Evolutionary conservation across 495 filamentous ascomycete genomes (phyloP), one percentile per base, ranked within the genome.

Genomic region (Halenospora varia): DNA sequence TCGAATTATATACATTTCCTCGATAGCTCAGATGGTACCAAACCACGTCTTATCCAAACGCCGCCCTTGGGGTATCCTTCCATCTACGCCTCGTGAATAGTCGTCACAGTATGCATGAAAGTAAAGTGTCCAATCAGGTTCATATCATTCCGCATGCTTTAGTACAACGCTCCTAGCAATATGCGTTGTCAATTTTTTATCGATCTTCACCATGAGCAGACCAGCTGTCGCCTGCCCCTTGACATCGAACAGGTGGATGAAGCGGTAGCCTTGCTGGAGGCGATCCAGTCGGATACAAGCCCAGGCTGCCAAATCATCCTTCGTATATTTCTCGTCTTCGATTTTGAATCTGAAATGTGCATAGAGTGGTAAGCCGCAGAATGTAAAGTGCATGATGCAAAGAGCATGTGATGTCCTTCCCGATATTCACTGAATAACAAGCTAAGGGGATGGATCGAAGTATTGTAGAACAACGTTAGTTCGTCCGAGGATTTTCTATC

Each of bases 221-320:
- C 86, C 88, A 3, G 79, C 75, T 19, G 79, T 82, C 54, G 80
- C 71, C 13, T 73, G 61, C 1, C 91, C 90, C 42, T 82, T 73
- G 10, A 70, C 72, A 66, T 93, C 83, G 29, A 85, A 69, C 24
- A 97, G 70, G 51, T 84, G 87, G 40, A 97, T 72, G 55, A 96
- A 83, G 15, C 90, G 78, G 60, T 88, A 88, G 1, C 93, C 93
- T 39, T 78, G 67, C 47, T 83, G 81, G 52, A 96, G 69, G 15
- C 89, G 80, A 71, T 96, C 90, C 0, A 97, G 80, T 18, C 90
- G 78, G 54, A 96, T 83, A 66, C 91, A 96, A 8, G 89, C 83
- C 93, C 93, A 97, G 10, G 86, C 90, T 18, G 88, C 89, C 39
- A 95, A 66, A 48, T 85, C 76, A 61, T 96, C 90, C 56, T 80